Conservation (phyloP, 495 filamentous ascomycete genomes). For the Penicillium coprophilum region DNA sequence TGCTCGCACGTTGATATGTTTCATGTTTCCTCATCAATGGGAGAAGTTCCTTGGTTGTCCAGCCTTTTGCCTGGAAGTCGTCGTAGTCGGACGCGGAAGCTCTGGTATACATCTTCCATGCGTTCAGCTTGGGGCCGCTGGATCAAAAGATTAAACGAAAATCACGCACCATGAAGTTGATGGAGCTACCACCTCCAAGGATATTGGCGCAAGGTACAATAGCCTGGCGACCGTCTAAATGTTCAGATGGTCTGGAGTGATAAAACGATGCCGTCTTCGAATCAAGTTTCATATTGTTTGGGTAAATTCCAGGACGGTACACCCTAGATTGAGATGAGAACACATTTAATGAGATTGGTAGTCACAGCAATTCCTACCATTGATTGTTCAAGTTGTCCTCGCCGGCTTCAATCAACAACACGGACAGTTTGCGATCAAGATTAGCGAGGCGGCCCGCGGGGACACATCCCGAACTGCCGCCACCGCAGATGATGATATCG, state of each 20-base stretch:
- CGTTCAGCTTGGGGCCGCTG: background rate
- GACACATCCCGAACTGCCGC: constrained; percentile 70
- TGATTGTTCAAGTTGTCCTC: constrained; percentile 81
- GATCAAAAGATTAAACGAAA: background rate
- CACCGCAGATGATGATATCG: constrained; percentile 82
- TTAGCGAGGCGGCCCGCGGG: constrained; percentile 78
- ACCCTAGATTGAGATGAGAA: constrained; percentile 43
- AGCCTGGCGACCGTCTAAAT: constrained; percentile 67
- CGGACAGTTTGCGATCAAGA: constrained; percentile 75
- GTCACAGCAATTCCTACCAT: constrained; percentile 43
- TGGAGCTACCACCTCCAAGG: constrained; percentile 73
- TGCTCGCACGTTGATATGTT: constrained; percentile 75
- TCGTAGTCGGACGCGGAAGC: constrained; percentile 83
- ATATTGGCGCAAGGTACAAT: constrained; percentile 80
- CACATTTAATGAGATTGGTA: background rate
- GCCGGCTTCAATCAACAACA: constrained; percentile 75
- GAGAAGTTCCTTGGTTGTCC: constrained; percentile 74
- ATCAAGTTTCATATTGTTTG: constrained; percentile 78
- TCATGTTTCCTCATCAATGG: constrained; percentile 84
- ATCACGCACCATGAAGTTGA: constrained; percentile 72
- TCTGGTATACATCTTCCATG: constrained; percentile 72
- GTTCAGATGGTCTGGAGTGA: constrained; percentile 71
- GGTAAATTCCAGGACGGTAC: constrained; percentile 75
- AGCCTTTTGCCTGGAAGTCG: constrained; percentile 78
- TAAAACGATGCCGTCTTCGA: constrained; percentile 87